phyloP scores from a whole-genome alignment of 2,329 filamentous ascomycete species.

The Hymenoscyphus albidus region DNA sequence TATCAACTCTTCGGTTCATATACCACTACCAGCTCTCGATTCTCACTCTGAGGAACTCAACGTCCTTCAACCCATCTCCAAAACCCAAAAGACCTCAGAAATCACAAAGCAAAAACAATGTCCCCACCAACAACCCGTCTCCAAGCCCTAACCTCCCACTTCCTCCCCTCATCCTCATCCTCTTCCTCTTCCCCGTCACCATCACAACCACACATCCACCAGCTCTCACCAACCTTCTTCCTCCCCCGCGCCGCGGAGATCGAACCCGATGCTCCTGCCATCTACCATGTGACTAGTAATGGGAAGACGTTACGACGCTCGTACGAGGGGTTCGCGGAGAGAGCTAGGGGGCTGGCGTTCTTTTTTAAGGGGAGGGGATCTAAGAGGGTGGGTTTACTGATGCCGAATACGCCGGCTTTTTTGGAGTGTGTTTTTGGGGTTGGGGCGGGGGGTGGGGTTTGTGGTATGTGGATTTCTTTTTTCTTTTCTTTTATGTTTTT shows the following conservation, averaged over 20 bases:
- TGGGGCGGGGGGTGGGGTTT: constrained; percentile 70
- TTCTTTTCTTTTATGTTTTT: neutral
- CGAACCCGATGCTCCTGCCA: constrained; percentile 79
- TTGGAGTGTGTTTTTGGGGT: constrained; percentile 87
- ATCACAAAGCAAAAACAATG: constrained; percentile 43
- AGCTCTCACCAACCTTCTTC: constrained; percentile 83
- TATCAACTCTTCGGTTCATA: too few relatives aligned
- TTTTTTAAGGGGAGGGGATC: constrained; percentile 72
- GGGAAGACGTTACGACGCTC: constrained; percentile 67
- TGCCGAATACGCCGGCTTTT: constrained; percentile 76
- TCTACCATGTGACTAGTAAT: constrained; percentile 81
- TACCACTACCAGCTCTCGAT: too few relatives aligned
- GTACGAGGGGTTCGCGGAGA: constrained; percentile 80
- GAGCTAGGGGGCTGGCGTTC: constrained; percentile 83
- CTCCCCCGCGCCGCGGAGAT: constrained; percentile 81
- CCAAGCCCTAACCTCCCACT: constrained; percentile 52
- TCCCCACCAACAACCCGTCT: constrained; percentile 61
- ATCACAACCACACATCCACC: constrained; percentile 56
- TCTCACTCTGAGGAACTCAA: too few relatives aligned
- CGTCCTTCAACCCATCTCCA: neutral
- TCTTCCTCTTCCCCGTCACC: constrained; percentile 36
- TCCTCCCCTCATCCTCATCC: constrained; percentile 36
- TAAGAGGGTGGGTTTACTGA: constrained; percentile 78
- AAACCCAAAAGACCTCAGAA: neutral
- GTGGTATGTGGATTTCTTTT: neutral